Conservation (phyloP, 2,329 filamentous ascomycete species). For the Emmonsiellopsis sp. region DNA sequence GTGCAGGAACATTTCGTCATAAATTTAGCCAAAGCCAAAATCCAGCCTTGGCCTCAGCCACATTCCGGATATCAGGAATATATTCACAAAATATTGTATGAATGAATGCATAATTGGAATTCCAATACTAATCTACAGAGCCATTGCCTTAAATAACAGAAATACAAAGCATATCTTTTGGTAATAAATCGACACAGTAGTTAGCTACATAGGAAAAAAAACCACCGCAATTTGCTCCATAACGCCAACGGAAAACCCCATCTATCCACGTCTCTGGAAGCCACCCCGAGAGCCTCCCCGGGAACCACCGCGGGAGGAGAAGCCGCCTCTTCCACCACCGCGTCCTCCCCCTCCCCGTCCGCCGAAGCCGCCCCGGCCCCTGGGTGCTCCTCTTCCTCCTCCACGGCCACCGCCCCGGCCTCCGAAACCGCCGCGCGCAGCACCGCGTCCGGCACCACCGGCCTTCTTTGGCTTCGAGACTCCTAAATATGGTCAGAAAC, state of each 20-base stretch:
- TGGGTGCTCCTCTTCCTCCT: conserved; percentile 45
- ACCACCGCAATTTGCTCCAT: background rate
- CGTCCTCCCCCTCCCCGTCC: conserved; percentile 37
- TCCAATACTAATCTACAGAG: no score
- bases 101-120: no score
- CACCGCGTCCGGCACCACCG: conserved; percentile 49
- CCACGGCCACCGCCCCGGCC: conserved; percentile 37
- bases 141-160: no score
- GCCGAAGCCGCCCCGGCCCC: conserved; percentile 46
- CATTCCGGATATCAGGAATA: background rate
- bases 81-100: background rate
- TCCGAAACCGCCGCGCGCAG: conserved; percentile 37
- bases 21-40: background rate
- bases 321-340: conserved; percentile 21
- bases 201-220: background rate
- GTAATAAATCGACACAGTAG: background rate
- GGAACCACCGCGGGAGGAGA: conserved; percentile 20
- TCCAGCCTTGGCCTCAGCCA: background rate
- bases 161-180: background rate
- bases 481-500: conserved; percentile 37
- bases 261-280: conserved; percentile 19
- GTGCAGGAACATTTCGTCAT: conserved; percentile 4
- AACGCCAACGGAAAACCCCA: background rate
- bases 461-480: conserved; percentile 62
- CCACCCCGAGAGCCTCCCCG: conserved; percentile 25